These are phyloP conservation scores for Hordeum pubiflorum DNA, from an alignment of 202 grass and related monocot species.

Conservation along the genomic window DNA sequence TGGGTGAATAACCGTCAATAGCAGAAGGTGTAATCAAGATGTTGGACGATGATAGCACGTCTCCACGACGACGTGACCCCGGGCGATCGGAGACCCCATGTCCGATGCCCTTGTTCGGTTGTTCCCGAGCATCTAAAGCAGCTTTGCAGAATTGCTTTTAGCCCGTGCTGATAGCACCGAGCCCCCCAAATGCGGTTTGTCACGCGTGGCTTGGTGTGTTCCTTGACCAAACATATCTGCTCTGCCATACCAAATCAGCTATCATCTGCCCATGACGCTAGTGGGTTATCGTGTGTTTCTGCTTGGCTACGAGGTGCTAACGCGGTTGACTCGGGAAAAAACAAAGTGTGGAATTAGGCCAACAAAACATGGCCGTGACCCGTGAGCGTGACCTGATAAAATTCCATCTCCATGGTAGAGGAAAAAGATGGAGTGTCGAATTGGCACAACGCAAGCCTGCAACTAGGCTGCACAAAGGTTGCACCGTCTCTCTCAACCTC, in stretches of 20 bases:
- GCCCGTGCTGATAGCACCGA: neutral
- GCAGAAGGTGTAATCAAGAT: neutral
- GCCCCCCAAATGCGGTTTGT: neutral
- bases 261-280: neutral
- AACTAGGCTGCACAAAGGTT: neutral
- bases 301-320: neutral
- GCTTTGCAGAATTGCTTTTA: neutral
- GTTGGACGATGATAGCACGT: neutral
- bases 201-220: neutral
- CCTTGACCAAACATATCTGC: conserved; percentile 1
- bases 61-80: neutral
- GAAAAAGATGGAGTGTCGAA: neutral
- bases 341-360: conserved; percentile 12
- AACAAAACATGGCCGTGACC: neutral
- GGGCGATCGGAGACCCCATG: neutral
- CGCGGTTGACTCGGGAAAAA: neutral
- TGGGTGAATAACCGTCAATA: neutral
- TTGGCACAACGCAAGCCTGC: neutral
- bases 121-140: neutral
- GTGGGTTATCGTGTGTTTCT: neutral
- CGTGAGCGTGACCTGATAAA: neutral
- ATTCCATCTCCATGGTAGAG: neutral
- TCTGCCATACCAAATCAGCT: conserved; percentile 4
- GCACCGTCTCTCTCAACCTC: neutral
- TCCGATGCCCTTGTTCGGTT: neutral